These are phyloP conservation scores for Schoenoplectus triqueter DNA, from an alignment of 202 grass and related monocot genomes.

Conservation along the genomic window DNA sequence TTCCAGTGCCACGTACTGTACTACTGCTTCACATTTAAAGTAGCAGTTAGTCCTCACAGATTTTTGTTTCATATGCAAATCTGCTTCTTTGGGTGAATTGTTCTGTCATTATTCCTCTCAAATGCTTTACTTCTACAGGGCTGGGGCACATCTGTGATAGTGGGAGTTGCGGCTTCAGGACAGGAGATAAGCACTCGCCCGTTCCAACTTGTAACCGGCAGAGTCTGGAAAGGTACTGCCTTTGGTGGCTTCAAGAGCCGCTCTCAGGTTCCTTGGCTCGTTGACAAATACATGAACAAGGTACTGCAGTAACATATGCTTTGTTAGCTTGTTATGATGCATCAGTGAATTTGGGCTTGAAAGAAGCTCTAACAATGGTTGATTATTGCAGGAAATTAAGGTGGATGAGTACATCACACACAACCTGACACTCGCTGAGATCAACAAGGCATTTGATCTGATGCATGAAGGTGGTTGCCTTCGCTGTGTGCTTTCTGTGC, in stretches of 20 bases:
- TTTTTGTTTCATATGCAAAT: conserved; percentile 4
- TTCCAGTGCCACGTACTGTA: not conserved
- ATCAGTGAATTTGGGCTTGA: not conserved
- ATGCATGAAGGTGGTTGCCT: conserved; percentile 87
- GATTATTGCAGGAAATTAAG: conserved; percentile 76
- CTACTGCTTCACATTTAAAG: not conserved
- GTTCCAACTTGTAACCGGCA: conserved; percentile 93
- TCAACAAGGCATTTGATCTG: conserved; percentile 86
- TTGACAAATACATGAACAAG: conserved; percentile 98
- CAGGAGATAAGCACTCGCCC: conserved; percentile 89
- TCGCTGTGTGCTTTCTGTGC: conserved; percentile 73
- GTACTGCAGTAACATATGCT: conserved; percentile 40
- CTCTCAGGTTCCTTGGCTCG: conserved; percentile 91
- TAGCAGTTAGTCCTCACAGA: not conserved
- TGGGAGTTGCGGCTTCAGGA: conserved; percentile 93
- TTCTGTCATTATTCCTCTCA: not conserved
- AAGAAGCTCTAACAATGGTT: not conserved
- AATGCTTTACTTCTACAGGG: conserved; percentile 48
- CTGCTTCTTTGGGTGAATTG: not conserved
- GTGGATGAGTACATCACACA: conserved; percentile 99
- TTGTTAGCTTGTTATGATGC: not conserved
- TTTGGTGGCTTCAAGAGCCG: conserved; percentile 98
- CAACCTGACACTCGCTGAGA: conserved; percentile 63
- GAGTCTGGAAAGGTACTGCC: conserved; percentile 99
- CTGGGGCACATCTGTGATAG: conserved; percentile 93